Conservation (phyloP, 768 basidiomycete species). For the Collybiopsis luxurians region DNA sequence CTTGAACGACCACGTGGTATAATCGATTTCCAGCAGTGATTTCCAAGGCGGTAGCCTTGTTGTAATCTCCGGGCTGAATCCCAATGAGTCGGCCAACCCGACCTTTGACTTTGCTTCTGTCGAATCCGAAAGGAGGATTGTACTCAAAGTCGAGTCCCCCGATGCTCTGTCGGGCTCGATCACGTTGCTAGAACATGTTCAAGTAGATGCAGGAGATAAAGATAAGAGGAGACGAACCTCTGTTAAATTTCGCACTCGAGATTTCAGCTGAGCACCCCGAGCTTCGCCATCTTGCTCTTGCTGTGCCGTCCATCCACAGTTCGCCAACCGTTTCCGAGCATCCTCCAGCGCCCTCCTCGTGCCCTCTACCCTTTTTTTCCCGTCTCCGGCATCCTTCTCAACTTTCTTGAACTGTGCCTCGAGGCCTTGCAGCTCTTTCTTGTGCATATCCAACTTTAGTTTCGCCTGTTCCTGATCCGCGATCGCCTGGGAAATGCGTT, state of each 20-base stretch:
- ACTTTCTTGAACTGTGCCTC: conserved; percentile 81
- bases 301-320: conserved; percentile 74
- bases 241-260: conserved; percentile 50
- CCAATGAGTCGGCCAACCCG: conserved; percentile 87
- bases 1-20: conserved; percentile 92
- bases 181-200: conserved; percentile 53
- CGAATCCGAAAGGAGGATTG: conserved; percentile 75
- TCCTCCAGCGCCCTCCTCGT: conserved; percentile 58
- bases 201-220: conserved; percentile 5
- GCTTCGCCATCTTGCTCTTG: conserved; percentile 60
- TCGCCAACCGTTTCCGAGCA: conserved; percentile 47
- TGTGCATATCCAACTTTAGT: conserved; percentile 69
- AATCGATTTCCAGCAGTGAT: conserved; percentile 87
- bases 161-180: conserved; percentile 62
- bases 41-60: conserved; percentile 88
- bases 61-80: conserved; percentile 64
- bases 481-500: conserved; percentile 67
- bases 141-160: conserved; percentile 84
- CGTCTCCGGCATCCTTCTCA: conserved; percentile 79
- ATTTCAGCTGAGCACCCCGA: conserved; percentile 49
- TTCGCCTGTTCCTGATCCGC: conserved; percentile 86
- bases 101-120: conserved; percentile 85
- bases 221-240: conserved; percentile 47
- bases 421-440: conserved; percentile 76
- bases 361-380: conserved; percentile 62